Evolutionary conservation across 2,329 filamentous ascomycete species (phyloP).

Genomic region (Fusarium kyushuense): DNA sequence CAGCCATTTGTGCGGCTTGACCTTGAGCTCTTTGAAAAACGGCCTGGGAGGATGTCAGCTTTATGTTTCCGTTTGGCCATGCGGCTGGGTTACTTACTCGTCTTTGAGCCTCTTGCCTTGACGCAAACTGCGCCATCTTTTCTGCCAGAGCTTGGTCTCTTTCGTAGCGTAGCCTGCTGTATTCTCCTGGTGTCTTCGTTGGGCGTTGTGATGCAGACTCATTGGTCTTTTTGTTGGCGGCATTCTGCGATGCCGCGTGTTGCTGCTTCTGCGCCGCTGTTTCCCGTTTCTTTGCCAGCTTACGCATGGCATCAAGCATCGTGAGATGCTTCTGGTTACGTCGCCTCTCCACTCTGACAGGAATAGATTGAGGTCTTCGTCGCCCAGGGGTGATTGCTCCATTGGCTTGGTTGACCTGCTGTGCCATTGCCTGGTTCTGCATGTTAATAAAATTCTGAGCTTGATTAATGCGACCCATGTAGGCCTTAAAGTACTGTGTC

Average conservation of each 20-base stretch:
- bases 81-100: conserved; percentile 59
- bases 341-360: conserved; percentile 86
- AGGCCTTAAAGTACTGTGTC: conserved; percentile 90
- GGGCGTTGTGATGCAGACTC: conserved; percentile 67
- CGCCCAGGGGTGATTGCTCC: conserved; percentile 57
- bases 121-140: conserved; percentile 66
- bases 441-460: conserved; percentile 68
- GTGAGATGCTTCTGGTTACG: conserved; percentile 88
- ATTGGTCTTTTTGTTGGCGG: conserved; percentile 84
- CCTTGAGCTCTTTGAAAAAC: conserved; percentile 61
- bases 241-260: conserved; percentile 81
- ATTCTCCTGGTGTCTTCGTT: conserved; percentile 86
- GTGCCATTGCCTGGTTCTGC: conserved; percentile 63
- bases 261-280: conserved; percentile 87
- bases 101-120: conserved; percentile 70
- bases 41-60: conserved; percentile 52
- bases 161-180: conserved; percentile 89
- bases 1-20: conserved; percentile 60
- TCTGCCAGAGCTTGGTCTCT: conserved; percentile 78
- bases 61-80: conserved; percentile 10
- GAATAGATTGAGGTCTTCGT: conserved; percentile 77
- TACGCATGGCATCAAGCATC: conserved; percentile 94
- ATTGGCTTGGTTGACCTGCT: conserved; percentile 62
- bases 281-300: conserved; percentile 94
- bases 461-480: conserved; percentile 70